These are phyloP conservation scores for Lentinula sp. DNA, from an alignment of 768 basidiomycete species.

Conservation along the genomic window DNA sequence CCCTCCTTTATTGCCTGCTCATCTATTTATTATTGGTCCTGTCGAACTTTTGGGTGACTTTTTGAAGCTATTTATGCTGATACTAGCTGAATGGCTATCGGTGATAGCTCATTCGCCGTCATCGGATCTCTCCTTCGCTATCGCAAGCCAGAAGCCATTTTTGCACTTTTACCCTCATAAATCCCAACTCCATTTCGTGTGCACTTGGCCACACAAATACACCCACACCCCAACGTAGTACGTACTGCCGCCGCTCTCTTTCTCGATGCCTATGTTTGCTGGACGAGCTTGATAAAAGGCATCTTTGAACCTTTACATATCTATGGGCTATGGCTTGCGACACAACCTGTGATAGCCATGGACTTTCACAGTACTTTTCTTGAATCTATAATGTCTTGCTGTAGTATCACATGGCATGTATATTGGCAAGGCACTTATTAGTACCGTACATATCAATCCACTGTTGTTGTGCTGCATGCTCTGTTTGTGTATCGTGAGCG, in stretches of 20 bases:
- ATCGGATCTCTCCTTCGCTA: conserved; percentile 2
- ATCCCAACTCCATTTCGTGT: not conserved
- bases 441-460: not conserved
- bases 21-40: not conserved
- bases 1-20: not conserved
- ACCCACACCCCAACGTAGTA: not conserved
- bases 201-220: not conserved
- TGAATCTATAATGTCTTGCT: too few relatives aligned
- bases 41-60: not conserved
- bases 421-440: too few relatives aligned
- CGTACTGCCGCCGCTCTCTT: not conserved
- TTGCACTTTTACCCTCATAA: not conserved
- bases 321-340: conserved; percentile 1
- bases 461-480: not conserved
- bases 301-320: not conserved
- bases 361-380: not conserved
- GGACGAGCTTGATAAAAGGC: conserved; percentile 4
- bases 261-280: conserved; percentile 2
- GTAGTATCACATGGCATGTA: too few relatives aligned
- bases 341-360: not conserved
- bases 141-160: not conserved
- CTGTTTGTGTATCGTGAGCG: not conserved
- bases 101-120: conserved; percentile 2
- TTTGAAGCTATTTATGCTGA: conserved; percentile 5
- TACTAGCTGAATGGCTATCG: conserved; percentile 1